phyloP scores from a whole-genome alignment of 1,284 basidiomycete genomes.

The Ustilago vetiveriae region DNA sequence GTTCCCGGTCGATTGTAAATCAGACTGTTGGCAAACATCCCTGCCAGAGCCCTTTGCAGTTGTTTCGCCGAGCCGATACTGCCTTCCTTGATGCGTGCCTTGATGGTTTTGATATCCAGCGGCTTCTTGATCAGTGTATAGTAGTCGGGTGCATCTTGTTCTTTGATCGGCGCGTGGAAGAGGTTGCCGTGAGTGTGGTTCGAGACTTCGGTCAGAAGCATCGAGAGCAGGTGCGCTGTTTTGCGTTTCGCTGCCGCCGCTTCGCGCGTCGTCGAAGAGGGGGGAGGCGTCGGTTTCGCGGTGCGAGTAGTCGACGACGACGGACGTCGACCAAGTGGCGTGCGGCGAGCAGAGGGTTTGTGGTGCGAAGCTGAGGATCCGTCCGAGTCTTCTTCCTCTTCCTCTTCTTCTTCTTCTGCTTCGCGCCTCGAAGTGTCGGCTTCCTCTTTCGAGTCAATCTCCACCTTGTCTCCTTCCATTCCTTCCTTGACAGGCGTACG shows the following conservation, averaged over 20 bases:
- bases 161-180: constrained; percentile 64
- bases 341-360: constrained; percentile 1
- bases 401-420: background rate
- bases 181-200: constrained; percentile 65
- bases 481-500: constrained; percentile 12
- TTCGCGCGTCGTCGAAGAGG: constrained; percentile 35
- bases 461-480: background rate
- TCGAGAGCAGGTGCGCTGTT: constrained; percentile 55
- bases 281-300: constrained; percentile 5
- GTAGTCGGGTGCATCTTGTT: constrained; percentile 63
- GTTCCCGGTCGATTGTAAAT: constrained; percentile 64
- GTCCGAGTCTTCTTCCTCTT: constrained; percentile 2
- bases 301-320: background rate
- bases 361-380: background rate
- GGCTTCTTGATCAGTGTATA: constrained; percentile 58
- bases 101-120: constrained; percentile 63
- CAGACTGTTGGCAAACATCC: constrained; percentile 64
- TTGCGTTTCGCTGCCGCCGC: constrained; percentile 49
- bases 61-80: constrained; percentile 43
- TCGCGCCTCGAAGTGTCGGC: background rate
- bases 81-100: constrained; percentile 60
- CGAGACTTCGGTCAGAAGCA: constrained; percentile 62
- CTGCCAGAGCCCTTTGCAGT: constrained; percentile 46
- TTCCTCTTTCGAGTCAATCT: background rate
- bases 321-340: background rate